These are phyloP conservation scores for Mycena venus DNA, from an alignment of 768 basidiomycete species.

Conservation along the genomic window DNA sequence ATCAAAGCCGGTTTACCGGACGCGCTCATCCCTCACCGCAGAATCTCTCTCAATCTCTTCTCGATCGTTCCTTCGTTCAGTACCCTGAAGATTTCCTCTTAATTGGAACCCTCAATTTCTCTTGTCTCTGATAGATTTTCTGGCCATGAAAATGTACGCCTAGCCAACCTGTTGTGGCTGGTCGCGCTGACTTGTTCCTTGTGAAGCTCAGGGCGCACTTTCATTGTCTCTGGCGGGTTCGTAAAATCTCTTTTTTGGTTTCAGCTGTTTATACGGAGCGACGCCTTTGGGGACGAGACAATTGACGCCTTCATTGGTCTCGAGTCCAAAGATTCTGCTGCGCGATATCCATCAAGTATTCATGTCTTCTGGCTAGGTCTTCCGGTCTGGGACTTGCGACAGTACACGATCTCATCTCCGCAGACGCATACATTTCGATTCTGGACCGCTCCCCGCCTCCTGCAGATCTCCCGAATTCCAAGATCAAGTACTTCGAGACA, in stretches of 20 bases:
- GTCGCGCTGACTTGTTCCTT: not conserved
- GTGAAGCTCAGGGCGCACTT: conserved; percentile 69
- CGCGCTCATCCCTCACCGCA: no score
- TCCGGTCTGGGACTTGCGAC: conserved; percentile 72
- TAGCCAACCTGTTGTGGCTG: not conserved
- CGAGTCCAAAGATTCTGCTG: not conserved
- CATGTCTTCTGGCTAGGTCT: conserved; percentile 49
- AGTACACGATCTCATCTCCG: conserved; percentile 57
- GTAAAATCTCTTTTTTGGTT: conserved; percentile 23
- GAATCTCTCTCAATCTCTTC: no score
- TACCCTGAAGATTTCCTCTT: no score
- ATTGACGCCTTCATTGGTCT: not conserved
- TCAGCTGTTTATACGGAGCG: not conserved
- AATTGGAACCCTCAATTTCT: no score
- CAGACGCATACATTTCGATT: conserved; percentile 63
- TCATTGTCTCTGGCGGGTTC: conserved; percentile 71
- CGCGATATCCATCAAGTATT: not conserved
- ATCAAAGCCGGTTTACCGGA: not conserved
- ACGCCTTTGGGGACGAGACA: no score
- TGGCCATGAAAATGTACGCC: not conserved
- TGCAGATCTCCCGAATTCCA: conserved; percentile 37
- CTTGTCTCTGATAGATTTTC: not conserved
- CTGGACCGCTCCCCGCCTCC: conserved; percentile 62
- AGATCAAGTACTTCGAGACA: conserved; percentile 54
- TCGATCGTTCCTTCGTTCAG: no score